Evolutionary conservation across 2,329 filamentous ascomycete species (phyloP), one percentile per base, ranked within the genome.

Genomic region (Exophiala oligosperma): DNA sequence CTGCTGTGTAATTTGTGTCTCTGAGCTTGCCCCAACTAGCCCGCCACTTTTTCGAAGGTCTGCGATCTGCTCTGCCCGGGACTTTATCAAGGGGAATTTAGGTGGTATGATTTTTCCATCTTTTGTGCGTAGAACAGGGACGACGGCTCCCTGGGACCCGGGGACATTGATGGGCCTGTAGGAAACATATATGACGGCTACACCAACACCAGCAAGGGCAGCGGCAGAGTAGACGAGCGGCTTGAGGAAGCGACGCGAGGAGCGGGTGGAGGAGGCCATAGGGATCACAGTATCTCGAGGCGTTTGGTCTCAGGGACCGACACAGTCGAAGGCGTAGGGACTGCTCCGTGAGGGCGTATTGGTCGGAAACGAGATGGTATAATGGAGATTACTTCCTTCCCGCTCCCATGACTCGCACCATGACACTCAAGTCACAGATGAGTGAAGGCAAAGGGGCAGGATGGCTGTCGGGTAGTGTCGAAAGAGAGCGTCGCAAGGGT

Each of bases 91-190:
- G 3, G 81, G 80, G 65, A 83, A 83, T 53, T 75, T 76, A 2
- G 81, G 81, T 8, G 77, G 77, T 4, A 77, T 71, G 66, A 87
- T 82, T 59, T 82, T 77, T 47, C 84, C 84, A 56, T 79, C 80
- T 64, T 84, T 80, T 63, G 79, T 80, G 17, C 81, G 83, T 0
- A 84, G 84, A n/a, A 84, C 83, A 29, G 85, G 84, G 26, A 87
- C 84, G 14, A 79, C 77, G 2, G 84, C 83, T 35, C 81, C 81
- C 67, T 87, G 83, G 47, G 80, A 79, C 57, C 85, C 85, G 24
- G 85, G 85, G 35, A 88, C 84, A 67, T 86, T 82, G 67, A 84
- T 82, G 26, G 85, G 85, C 49, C 84, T 81, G 69, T 86, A 85
- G 65, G 82, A 78, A 61, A 84, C 75, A 73, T 87, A 88, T 58